Evolutionary conservation across 2,329 filamentous ascomycete species (phyloP).

Genomic region (Sarocladium kiliense): DNA sequence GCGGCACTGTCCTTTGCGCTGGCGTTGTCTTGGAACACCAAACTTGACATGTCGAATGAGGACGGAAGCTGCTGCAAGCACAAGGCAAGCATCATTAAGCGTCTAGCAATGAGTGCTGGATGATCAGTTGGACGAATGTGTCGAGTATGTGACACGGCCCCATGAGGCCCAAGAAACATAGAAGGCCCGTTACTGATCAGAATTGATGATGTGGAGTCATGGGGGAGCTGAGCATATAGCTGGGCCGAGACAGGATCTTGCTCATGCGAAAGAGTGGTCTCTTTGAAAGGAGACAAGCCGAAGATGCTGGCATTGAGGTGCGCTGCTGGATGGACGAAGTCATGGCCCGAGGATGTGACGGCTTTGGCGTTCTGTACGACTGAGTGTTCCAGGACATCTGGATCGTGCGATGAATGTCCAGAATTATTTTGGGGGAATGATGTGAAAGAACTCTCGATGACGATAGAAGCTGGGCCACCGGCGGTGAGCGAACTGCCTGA

Average conservation of each 20-base stretch:
- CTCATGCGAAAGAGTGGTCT: too few species aligned
- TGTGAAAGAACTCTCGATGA: neutral
- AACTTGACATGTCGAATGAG: conserved; percentile 22
- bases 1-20: neutral
- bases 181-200: neutral
- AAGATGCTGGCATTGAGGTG: neutral
- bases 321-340: neutral
- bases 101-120: conserved; percentile 41
- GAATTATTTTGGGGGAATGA: neutral
- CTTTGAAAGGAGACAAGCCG: neutral
- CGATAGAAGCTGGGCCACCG: neutral
- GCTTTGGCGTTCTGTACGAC: conserved; percentile 13
- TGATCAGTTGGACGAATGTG: conserved; percentile 35
- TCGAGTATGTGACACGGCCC: neutral
- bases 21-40: neutral
- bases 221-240: conserved; percentile 25
- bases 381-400: conserved; percentile 17
- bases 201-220: conserved; percentile 3
- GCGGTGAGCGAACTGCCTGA: neutral
- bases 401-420: conserved; percentile 13
- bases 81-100: conserved; percentile 39
- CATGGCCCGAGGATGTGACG: neutral
- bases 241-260: neutral
- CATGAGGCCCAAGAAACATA: neutral
- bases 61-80: conserved; percentile 42